These are phyloP conservation scores for Carpediemonas membranifera DNA, from an alignment of 78 protist genomes.

Conservation along the genomic window DNA sequence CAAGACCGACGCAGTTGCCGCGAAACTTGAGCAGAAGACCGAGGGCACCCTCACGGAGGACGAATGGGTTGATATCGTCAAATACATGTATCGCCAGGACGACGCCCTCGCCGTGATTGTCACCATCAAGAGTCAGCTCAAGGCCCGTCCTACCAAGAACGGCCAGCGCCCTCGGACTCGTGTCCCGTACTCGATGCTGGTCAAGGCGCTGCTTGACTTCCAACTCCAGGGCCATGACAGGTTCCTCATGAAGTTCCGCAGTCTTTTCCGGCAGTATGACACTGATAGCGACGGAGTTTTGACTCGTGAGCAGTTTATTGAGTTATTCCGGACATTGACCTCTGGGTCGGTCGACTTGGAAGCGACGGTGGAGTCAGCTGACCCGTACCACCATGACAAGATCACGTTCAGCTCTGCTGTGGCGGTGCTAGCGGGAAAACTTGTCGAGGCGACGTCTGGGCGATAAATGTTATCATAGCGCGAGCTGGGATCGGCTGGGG, in stretches of 20 bases:
- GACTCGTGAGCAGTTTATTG: conserved; percentile 11
- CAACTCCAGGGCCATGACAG: conserved; percentile 44
- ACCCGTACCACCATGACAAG: neutral
- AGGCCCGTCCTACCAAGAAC: neutral
- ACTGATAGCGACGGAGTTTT: conserved; percentile 21
- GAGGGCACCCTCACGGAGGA: conserved; percentile 16
- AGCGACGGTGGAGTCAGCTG: neutral
- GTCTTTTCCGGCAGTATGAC: conserved; percentile 25
- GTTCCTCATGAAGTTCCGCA: conserved; percentile 26
- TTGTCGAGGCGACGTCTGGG: too few relatives aligned
- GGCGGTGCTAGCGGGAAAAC: too few relatives aligned
- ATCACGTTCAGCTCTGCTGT: neutral
- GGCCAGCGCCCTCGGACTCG: neutral
- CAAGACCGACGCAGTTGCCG: conserved; percentile 3
- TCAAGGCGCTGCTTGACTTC: conserved; percentile 26
- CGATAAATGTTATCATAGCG: too few relatives aligned
- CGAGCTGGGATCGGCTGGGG: too few relatives aligned
- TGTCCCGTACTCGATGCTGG: conserved; percentile 13
- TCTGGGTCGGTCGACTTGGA: neutral
- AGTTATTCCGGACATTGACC: conserved; percentile 12
- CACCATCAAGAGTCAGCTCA: conserved; percentile 1
- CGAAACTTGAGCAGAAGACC: conserved; percentile 3
- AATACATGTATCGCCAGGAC: conserved; percentile 33
- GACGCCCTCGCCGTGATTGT: conserved; percentile 29
- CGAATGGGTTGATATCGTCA: conserved; percentile 30